A percentile compares a stretch with the other conserved stretches of the same genome.
These are phyloP conservation scores for Hirschfeldia incana DNA, from an alignment of 345 rosid genomes.

Conservation along the genomic window DNA sequence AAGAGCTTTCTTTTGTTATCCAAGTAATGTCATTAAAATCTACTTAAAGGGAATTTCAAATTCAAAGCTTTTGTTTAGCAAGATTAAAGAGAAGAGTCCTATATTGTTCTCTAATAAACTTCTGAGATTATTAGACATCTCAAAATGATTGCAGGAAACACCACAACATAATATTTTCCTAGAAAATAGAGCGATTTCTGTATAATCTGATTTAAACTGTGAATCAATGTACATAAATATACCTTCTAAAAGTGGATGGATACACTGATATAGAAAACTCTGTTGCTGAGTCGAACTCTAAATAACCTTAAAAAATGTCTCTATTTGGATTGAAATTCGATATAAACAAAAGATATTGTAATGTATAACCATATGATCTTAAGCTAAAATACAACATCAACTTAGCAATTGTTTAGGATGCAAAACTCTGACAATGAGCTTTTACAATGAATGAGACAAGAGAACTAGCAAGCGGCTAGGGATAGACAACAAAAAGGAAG, in stretches of 20 bases:
- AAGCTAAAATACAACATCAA: neutral
- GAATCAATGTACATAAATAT: too few relatives aligned
- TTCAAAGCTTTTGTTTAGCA: too few relatives aligned
- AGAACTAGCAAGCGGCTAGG: neutral
- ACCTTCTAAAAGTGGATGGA: too few relatives aligned
- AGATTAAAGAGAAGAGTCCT: neutral
- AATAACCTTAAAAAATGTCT: too few relatives aligned
- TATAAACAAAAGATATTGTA: neutral
- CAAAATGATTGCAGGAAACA: neutral
- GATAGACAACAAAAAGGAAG: neutral
- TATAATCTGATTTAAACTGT: too few relatives aligned
- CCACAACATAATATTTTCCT: neutral
- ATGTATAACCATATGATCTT: neutral
- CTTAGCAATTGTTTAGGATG: neutral
- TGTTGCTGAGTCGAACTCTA: too few relatives aligned
- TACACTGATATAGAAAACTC: too few relatives aligned
- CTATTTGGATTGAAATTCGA: too few relatives aligned
- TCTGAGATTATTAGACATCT: neutral
- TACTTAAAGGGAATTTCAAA: neutral
- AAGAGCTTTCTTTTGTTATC: conserved; percentile 24
- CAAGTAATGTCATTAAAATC: conserved; percentile 8
- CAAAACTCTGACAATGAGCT: neutral
- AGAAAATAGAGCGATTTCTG: too few relatives aligned
- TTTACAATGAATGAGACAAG: neutral
- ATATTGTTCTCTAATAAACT: neutral